phyloP scores from a whole-genome alignment of 1,139 yeast species.

The Diutina rugosa region DNA sequence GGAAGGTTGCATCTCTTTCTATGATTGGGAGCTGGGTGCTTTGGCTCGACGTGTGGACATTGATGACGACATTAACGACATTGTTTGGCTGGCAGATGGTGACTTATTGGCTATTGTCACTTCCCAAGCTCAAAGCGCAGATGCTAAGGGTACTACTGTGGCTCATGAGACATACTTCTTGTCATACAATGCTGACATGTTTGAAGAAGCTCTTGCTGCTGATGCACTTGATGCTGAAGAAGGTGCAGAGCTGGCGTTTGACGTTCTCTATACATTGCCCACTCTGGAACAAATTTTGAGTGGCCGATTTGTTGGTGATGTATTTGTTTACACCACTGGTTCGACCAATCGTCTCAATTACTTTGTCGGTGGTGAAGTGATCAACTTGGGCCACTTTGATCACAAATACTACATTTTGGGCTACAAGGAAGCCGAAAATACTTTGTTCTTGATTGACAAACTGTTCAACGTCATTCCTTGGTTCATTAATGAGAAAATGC shows the following conservation, averaged over 20 bases:
- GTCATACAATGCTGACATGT: conserved; percentile 55
- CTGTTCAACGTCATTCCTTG: conserved; percentile 76
- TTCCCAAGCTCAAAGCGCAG: conserved; percentile 18
- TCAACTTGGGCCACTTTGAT: conserved; percentile 88
- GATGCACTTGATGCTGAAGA: conserved; percentile 63
- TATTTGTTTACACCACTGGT: conserved; percentile 76
- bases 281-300: conserved; percentile 63
- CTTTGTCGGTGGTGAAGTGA: conserved; percentile 87
- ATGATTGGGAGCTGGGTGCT: conserved; percentile 85
- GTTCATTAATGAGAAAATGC: conserved; percentile 68
- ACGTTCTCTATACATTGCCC: conserved; percentile 68
- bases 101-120: conserved; percentile 73
- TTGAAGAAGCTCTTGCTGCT: conserved; percentile 47
- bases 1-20: conserved; percentile 74
- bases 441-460: conserved; percentile 82
- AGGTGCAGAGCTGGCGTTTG: conserved; percentile 80
- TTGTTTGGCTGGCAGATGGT: conserved; percentile 90
- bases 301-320: conserved; percentile 96
- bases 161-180: conserved; percentile 67
- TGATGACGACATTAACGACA: conserved; percentile 57
- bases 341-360: conserved; percentile 81
- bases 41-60: conserved; percentile 79
- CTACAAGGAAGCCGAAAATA: conserved; percentile 80
- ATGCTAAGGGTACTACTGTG: conserved; percentile 12
- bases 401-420: conserved; percentile 80